Base-by-base conservation (phyloP, 495 filamentous ascomycete species). In the Pyrenopolyporus hunteri region DNA sequence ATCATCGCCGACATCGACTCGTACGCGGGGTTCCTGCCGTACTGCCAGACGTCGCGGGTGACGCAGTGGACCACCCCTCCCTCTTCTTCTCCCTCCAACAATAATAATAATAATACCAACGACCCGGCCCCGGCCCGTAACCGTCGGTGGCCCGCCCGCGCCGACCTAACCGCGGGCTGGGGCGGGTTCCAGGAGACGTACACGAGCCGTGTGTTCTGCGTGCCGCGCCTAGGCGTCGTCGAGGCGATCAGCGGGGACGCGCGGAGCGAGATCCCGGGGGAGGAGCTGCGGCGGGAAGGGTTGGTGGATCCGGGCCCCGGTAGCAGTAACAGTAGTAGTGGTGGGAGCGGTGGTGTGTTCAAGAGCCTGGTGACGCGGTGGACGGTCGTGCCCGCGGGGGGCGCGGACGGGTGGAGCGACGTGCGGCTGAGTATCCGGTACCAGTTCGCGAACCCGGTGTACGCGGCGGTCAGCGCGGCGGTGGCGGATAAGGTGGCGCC, bases 1-100 rank as follows among this genome's bases (percentile, higher is more conserved):
- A 78, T 97, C 26, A 90, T 97, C 73, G 82, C 91, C 70, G 90
- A 96, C 70, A 86, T 97, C 59, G 80, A 88, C 72, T 83, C 82
- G 64, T 98, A 97, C 85, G 74, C 75, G 35, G 66, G 76, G 60
- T 98, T 95, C 84, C 84, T 97, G 25, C 93, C 93, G 6, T 95
- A 94, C 84, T 92, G 92, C 74, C 78, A 80, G 9, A 76, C 78
- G 5, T 90, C 88, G 1, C 80, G 73, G 25, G 89, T 97, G 1
- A 96, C 90, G 4, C 59, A 55, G 19, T 84, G 80, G 80, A 71
- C 76, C 2, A 20, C 40, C 47, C 78, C 42, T 25, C n/a, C 28
- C 40, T 7, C 33, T 47, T 78, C 40, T 32, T 19, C 28, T 22
- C 8, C 10, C 33, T 25, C 20, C 28, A 5, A 76, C 75, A 9